Conservation (phyloP, 2,329 filamentous ascomycete species). For the Aspergillus spinulosporus region DNA sequence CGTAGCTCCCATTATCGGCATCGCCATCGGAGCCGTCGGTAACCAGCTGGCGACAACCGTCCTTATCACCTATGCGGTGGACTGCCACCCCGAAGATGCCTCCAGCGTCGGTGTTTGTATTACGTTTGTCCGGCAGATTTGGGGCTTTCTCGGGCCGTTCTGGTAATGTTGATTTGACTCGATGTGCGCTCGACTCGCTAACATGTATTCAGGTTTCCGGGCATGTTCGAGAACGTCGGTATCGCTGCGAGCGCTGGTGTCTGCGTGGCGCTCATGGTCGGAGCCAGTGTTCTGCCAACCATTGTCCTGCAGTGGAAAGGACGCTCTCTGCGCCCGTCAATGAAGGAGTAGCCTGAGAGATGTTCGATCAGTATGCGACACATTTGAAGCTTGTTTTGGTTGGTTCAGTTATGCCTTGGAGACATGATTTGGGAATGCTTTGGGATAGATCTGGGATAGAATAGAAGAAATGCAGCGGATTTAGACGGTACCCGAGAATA, state of each 20-base stretch:
- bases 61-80: conserved; percentile 61
- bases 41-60: conserved; percentile 66
- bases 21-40: conserved; percentile 54
- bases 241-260: conserved; percentile 35
- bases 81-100: conserved; percentile 58
- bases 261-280: conserved; percentile 31
- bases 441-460: neutral
- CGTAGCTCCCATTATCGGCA: conserved; percentile 58
- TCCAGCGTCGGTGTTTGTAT: conserved; percentile 63
- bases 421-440: no score
- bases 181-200: conserved; percentile 12
- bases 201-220: conserved; percentile 31
- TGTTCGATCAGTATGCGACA: neutral
- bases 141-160: conserved; percentile 43
- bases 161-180: conserved; percentile 30
- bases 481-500: neutral
- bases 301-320: conserved; percentile 33
- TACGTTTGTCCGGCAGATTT: conserved; percentile 53
- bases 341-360: neutral
- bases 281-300: conserved; percentile 35
- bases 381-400: neutral
- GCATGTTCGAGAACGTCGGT: conserved; percentile 39
- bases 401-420: neutral
- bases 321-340: conserved; percentile 9
- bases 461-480: neutral